Evolutionary conservation across 179 eudicot genomes (phyloP), one percentile per base, ranked within the genome.

Genomic region (Corrigiola litoralis): DNA sequence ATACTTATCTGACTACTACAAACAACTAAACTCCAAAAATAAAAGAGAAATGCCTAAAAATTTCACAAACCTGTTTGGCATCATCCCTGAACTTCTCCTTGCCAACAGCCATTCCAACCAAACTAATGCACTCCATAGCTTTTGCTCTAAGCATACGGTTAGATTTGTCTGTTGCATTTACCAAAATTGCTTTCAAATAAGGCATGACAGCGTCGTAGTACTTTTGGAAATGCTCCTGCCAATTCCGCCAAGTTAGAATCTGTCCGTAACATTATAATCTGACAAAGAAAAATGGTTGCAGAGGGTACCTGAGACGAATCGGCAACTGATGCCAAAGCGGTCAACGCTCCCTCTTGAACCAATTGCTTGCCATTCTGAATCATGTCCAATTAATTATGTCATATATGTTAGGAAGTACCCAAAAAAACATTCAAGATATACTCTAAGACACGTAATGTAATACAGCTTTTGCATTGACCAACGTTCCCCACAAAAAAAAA

Each of bases 81-180:
- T 92, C 98, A 62, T 92, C 96, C 75, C 92, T 90, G 77, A 92
- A 92, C 75, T 85, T 92, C 21, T 92, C 98, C 81, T 92, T 92
- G 63, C 98, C 98, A 77, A 92, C 98, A 41, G 98, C 98, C 98
- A 92, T 92, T 51, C 98, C 98, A 48, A 92, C 98, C 79, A 92
- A 77, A 69, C 98, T 90, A 66, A 94, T 87, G 72, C 99, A 94
- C 71, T 94, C 99, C 99, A 94, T 94, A 61, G 99, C 92, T 84
- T 94, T 94, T 56, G 99, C 99, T 47, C 99, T 86, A 77, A 94
- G 97, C 99, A 94, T 94, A 49, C 99, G 95, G 60, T 90, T 90
- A 10, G 92, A 77, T 72, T 94, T 94, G 73, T 94, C 99, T 17
- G 90, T 94, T 69, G 99, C 99, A 79, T 86, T 90, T 50, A 87